Conservation (phyloP, 768 basidiomycete genomes). For the Lactarius hatsudake region DNA sequence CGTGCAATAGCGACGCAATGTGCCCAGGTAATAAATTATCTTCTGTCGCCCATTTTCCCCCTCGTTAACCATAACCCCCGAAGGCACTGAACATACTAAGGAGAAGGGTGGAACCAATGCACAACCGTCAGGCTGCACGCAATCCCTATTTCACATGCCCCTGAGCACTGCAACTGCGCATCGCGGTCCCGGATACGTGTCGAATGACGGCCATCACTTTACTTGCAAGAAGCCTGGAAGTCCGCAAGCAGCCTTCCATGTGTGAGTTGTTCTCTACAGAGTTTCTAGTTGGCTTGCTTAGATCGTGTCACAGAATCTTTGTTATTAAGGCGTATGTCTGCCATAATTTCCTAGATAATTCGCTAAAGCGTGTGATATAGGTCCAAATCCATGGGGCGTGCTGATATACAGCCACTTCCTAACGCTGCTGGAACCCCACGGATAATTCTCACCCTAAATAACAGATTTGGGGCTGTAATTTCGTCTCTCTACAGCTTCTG, state of each 20-base stretch:
- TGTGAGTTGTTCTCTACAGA: slow-evolving; percentile 39
- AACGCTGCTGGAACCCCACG: slow-evolving; percentile 40
- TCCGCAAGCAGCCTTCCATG: slow-evolving; percentile 54
- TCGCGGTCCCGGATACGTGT: slow-evolving; percentile 45
- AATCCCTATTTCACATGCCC: slow-evolving; percentile 51
- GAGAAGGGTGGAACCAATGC: slow-evolving; percentile 33
- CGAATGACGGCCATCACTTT: slow-evolving; percentile 55
- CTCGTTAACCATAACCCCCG: not conserved
- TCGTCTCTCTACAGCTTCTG: slow-evolving; percentile 55
- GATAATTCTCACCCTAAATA: slow-evolving; percentile 39
- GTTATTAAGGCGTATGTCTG: slow-evolving; percentile 45
- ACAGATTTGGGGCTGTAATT: slow-evolving; percentile 56
- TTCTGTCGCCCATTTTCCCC: not conserved
- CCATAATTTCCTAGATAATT: not conserved
- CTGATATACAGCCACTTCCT: slow-evolving; percentile 44
- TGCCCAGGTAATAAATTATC: slow-evolving; percentile 40
- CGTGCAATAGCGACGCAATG: slow-evolving; percentile 43
- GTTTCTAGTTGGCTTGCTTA: not conserved
- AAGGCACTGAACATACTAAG: slow-evolving; percentile 49
- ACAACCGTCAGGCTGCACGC: slow-evolving; percentile 50
- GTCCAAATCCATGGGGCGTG: slow-evolving; percentile 48
- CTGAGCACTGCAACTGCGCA: slow-evolving; percentile 31
- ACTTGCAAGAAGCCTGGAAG: slow-evolving; percentile 50
- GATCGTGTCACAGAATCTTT: slow-evolving; percentile 41
- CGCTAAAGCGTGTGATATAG: slow-evolving; percentile 32